Percentiles rank a stretch among this genome's conserved stretches.
Evolutionary conservation across 345 rosid genomes (phyloP).

Genomic region (Syzygium aqueum): DNA sequence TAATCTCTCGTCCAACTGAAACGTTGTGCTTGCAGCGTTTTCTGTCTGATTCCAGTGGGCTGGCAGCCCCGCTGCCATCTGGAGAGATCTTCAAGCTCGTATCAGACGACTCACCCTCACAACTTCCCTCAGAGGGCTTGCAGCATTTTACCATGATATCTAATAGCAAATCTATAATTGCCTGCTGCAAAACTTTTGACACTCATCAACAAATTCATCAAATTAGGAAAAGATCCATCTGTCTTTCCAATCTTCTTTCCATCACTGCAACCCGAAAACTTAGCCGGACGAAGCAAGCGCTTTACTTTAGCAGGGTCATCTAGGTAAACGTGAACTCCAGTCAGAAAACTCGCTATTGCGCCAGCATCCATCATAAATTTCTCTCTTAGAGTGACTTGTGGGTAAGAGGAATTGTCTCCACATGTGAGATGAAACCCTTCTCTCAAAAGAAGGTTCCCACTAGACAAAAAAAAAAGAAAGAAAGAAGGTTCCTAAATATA

Average conservation of each 20-base stretch:
- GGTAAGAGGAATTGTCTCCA: conserved; percentile 88
- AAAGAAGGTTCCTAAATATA: conserved; percentile 85
- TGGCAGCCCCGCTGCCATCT: conserved; percentile 39
- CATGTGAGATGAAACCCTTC: conserved; percentile 95
- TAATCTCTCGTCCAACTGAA: conserved; percentile 62
- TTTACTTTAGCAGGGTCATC: conserved; percentile 98
- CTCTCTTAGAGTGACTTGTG: conserved; percentile 78
- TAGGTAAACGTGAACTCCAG: conserved; percentile 88
- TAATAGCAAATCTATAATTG: conserved; percentile 90
- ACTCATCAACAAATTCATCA: conserved; percentile 98
- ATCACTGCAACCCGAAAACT: conserved; percentile 63
- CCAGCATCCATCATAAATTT: conserved; percentile 99
- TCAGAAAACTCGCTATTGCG: conserved; percentile 95
- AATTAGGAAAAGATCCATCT: conserved; percentile 91
- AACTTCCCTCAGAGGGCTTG: conserved; percentile 80
- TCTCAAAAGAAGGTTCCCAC: conserved; percentile 88
- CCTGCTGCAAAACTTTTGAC: conserved; percentile 97
- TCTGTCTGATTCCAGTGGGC: conserved; percentile 55
- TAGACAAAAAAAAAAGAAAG: too few species aligned
- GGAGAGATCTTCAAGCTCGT: conserved; percentile 32
- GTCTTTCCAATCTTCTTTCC: conserved; percentile 56
- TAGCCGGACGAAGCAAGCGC: conserved; percentile 94
- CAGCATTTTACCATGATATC: conserved; percentile 99
- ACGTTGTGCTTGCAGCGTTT: conserved; percentile 41
- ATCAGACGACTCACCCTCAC: conserved; percentile 38